Evolutionary conservation across 768 basidiomycete genomes (phyloP), one percentile per base, ranked within the genome.

Genomic region (Amyloporia xantha): DNA sequence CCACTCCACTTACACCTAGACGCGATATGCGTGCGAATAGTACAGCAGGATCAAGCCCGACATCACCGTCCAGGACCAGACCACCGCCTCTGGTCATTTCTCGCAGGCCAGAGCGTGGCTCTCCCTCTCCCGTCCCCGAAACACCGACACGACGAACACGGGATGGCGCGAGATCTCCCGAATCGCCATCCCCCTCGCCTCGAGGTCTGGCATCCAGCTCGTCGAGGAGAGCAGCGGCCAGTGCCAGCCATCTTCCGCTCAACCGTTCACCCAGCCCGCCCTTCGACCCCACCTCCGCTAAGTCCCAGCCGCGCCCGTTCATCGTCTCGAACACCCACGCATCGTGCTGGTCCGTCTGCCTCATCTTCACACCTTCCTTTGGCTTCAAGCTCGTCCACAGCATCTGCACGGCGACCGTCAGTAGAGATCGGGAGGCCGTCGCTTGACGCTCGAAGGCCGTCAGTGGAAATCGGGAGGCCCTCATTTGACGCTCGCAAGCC

Each of bases 311-410:
- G 67, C 19, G 60, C 73, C 38, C 72, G 74, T 21, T 68, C 76
- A 6, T 65, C 75, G 1, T 68, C 71, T 39, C 64, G 69, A 24
- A 65, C 65, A 45, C 70, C 73, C 33, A 65, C 67, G 9, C 68
- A 67, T 23, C 72, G 74, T 50, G 71, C 72, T 24, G 57, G 74
- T 17, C 61, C 69, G 5, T 78, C 81, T 2, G 56, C 72, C 4
- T 80, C 82, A 3, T 63, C 76, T 2, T 73, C 78, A 2, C 74
- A 77, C 54, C 66, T 79, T 44, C 75, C 76, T n/a, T 63, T 74
- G 7, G 62, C 57, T 25, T 57, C 62, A 5, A 53, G 64, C 10
- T 54, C 62, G 9, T 58, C 57, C 28, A 57, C 72, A 11, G 61
- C 68, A 21, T 44, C 62, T 41, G 59, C 59, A 17, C 65, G 68